phyloP scores from a whole-genome alignment of 2,329 filamentous ascomycete genomes.

The Neopestalotiopsis sp. region DNA sequence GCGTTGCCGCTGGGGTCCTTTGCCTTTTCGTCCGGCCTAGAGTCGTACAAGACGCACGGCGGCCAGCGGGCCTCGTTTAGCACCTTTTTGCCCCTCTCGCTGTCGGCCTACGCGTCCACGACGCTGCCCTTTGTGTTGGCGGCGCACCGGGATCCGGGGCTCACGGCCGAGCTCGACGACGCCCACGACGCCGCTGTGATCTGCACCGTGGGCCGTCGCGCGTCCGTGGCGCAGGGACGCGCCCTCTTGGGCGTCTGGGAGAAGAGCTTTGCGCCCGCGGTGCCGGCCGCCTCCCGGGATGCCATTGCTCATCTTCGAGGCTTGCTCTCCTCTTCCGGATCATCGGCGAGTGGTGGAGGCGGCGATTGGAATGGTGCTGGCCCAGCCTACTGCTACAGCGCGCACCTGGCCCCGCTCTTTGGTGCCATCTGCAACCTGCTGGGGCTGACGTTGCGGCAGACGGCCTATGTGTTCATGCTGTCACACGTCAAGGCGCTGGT shows the following conservation, averaged over 20 bases:
- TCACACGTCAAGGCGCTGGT: constrained; percentile 78
- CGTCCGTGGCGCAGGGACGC: constrained; percentile 76
- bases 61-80: constrained; percentile 57
- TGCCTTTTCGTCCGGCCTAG: constrained; percentile 82
- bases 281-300: constrained; percentile 19
- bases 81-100: constrained; percentile 72
- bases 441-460: constrained; percentile 63
- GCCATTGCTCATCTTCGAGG: constrained; percentile 32
- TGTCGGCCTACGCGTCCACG: constrained; percentile 74
- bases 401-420: constrained; percentile 74
- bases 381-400: constrained; percentile 56
- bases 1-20: constrained; percentile 85
- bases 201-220: constrained; percentile 79
- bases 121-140: constrained; percentile 78
- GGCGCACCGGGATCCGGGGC: constrained; percentile 61
- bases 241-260: constrained; percentile 81
- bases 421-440: constrained; percentile 70
- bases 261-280: constrained; percentile 57
- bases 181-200: constrained; percentile 76
- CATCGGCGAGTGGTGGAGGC: background rate
- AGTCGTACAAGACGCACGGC: constrained; percentile 80
- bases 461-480: constrained; percentile 78
- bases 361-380: constrained; percentile 26
- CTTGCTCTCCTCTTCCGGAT: background rate
- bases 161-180: constrained; percentile 70